These are phyloP conservation scores for Epichloe bromicola DNA, from an alignment of 2,329 filamentous ascomycete species.

Conservation along the genomic window DNA sequence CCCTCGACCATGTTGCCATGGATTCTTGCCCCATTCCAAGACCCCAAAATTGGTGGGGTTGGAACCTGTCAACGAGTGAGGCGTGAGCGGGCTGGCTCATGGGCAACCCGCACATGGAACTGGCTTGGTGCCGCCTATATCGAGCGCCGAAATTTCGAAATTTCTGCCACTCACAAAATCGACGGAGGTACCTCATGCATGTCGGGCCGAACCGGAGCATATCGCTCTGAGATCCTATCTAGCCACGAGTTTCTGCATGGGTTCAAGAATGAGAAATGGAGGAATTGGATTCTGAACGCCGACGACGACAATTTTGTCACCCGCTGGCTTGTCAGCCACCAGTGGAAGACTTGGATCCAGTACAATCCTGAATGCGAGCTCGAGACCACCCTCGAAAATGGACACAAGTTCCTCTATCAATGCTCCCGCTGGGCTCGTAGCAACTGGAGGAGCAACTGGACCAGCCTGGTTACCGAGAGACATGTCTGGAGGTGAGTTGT, in stretches of 20 bases:
- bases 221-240: conserved; percentile 76
- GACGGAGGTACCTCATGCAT: conserved; percentile 95
- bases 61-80: conserved; percentile 82
- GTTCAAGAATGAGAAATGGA: conserved; percentile 87
- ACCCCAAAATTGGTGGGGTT: conserved; percentile 71
- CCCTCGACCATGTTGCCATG: conserved; percentile 74
- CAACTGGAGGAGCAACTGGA: conserved; percentile 96
- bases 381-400: conserved; percentile 83
- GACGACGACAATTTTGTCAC: conserved; percentile 99
- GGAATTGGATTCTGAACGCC: conserved; percentile 79
- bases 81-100: conserved; percentile 48
- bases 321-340: conserved; percentile 82
- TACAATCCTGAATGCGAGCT: conserved; percentile 86
- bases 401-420: conserved; percentile 80
- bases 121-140: conserved; percentile 89
- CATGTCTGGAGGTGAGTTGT: conserved; percentile 76
- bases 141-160: conserved; percentile 90
- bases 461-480: conserved; percentile 71
- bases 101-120: conserved; percentile 59
- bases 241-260: conserved; percentile 75
- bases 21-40: conserved; percentile 87
- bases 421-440: conserved; percentile 91
- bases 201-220: conserved; percentile 86
- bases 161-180: conserved; percentile 86
- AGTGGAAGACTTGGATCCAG: conserved; percentile 91